phyloP scores from a whole-genome alignment of 768 basidiomycete species.

The Panaeolus papilionaceus region DNA sequence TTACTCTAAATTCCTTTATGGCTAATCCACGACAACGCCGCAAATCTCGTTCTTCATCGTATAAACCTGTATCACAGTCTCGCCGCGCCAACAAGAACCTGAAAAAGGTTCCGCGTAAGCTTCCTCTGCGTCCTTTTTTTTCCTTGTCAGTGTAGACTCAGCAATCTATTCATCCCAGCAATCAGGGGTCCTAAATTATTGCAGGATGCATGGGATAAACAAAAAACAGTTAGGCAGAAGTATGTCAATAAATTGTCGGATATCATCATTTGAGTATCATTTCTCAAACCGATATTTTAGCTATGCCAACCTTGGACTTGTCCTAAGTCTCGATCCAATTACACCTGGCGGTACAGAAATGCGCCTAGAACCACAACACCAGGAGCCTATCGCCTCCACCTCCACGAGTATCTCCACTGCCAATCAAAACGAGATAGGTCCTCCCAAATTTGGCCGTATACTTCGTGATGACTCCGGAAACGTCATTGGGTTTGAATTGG shows the following conservation, averaged over 20 bases:
- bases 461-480: constrained; percentile 81
- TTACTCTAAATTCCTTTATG: constrained; percentile 50
- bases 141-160: not conserved
- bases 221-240: constrained; percentile 93
- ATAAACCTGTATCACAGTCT: constrained; percentile 77
- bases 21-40: constrained; percentile 93
- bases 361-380: constrained; percentile 25
- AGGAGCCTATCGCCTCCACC: constrained; percentile 19
- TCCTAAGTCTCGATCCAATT: constrained; percentile 69
- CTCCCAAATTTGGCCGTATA: constrained; percentile 80
- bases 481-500: constrained; percentile 71
- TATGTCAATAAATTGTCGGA: constrained; percentile 35
- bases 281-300: constrained; percentile 40
- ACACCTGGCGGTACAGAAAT: constrained; percentile 74
- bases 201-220: constrained; percentile 87
- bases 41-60: constrained; percentile 80
- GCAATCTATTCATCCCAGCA: constrained; percentile 46
- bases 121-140: constrained; percentile 17
- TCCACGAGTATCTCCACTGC: constrained; percentile 21
- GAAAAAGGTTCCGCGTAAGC: constrained; percentile 79
- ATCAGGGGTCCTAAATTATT: constrained; percentile 83
- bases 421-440: constrained; percentile 39
- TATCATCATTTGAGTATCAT: not conserved
- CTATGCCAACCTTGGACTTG: constrained; percentile 80
- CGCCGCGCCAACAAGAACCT: constrained; percentile 74